Base-by-base conservation (phyloP, 129 eudicot genomes). In the Calendula officinalis region DNA sequence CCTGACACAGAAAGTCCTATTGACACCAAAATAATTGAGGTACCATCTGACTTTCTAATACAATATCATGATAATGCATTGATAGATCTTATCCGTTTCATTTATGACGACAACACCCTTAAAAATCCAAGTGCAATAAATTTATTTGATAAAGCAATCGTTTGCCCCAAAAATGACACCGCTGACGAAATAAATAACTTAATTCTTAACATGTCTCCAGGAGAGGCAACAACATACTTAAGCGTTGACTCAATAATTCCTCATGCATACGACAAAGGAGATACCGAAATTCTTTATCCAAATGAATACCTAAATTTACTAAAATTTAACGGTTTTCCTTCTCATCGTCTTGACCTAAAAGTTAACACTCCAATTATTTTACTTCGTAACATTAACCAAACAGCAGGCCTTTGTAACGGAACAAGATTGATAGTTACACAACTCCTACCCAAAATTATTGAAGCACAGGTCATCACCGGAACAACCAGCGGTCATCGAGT, bases 341-440 rank as follows among this genome's bases (percentile, higher is more conserved):
- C 6, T 60, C 49, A 60, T 22, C 22, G 32, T 15, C 65, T 60
- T 16, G 35, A 60, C 17, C 16, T 40, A 60, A 60, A 60, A 40
- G 65, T 60, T 10, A 37, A 37, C 22, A 3, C 27, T 9, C 65
- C 49, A 60, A 57, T 40, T 8, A 60, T 60, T 4, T 50, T 66
- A 39, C 38, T 66, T 3, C 15, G 71, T 2, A 66, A 66, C 38
- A 22, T 50, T 7, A 66, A 38, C 7, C 71, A 53, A 4, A 38
- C 27, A 38, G 39, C n/a, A 6, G 48, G 61, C 3, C 9, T 51
- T 11, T 51, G 60, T 4, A 66, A 50, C 5, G 49, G 59, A n/a
- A 64, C 60, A 2, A 65, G 60, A 17, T 10, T 65, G 36, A 15
- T 65, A 2, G 41, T 65, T 8, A 65, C 59, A 13, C 70, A 65